Base-by-base conservation (phyloP, 306 rosid species). In the Herpetospermum pedunculosum region DNA sequence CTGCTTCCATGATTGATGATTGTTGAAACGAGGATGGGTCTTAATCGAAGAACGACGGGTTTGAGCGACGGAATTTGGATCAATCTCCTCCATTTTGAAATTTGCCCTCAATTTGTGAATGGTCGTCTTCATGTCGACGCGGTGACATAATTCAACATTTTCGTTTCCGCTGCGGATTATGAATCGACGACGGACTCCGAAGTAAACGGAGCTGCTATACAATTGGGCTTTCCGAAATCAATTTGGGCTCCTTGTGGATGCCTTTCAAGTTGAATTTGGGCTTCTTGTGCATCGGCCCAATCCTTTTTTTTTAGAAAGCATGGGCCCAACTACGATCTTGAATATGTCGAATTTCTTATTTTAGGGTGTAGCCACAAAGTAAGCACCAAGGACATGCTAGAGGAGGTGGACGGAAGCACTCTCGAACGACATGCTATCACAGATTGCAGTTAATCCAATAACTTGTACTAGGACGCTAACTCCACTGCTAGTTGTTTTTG, bases 1-100 rank as follows among this genome's bases (percentile, higher is more conserved):
- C 40, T 78, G 75, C 76, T 92, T 92, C 96, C 98, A 89, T 73
- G 67, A 47, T n/a, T 59, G 77, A 48, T 77, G 58, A 64, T 84
- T 82, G 82, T 77, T 84, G 84, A 79, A 89, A 54, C 52, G 70
- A 30, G 84, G 77, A 53, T 84, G 83, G 63, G 80, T 75, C 82
- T 92, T 92, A 8, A 84, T 80, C 47, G 89, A 81, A 63, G 68
- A 52, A 1, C 94, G 59, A 0, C 88, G 84, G 26, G 80, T 23
- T 58, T 41, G 77, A 23, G 9, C 41, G 64, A 23, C 44, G 43
- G 77, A 40, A 55, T 21, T 40, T 16, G 67, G 47, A 52, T 21
- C 13, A 50, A 54, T 49, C 15, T 52, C 65, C 21, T 73, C 68
- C 40, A 73, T 55, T 64, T 21, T 2, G 32, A 38, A 21, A 35